Conservation (phyloP, 1,284 basidiomycete species). For the Schizophyllum commune region DNA sequence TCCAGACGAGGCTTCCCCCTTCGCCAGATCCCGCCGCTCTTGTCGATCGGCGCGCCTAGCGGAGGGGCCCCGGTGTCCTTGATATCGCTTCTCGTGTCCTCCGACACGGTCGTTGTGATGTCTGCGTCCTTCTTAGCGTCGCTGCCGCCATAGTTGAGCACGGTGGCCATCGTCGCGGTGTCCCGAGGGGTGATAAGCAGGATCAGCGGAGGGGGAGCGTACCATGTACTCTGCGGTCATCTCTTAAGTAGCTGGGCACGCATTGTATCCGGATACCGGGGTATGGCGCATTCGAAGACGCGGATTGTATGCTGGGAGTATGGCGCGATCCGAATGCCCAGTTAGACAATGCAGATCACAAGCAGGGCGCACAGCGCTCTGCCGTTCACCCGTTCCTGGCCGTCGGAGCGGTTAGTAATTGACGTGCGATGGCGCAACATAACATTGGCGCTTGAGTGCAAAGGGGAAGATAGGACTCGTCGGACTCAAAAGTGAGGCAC, state of each 20-base stretch:
- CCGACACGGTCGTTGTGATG: slow-evolving; percentile 15
- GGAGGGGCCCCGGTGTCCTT: slow-evolving; percentile 12
- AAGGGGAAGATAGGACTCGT: not conserved
- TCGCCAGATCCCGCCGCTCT: slow-evolving; percentile 17
- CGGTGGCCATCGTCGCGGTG: not conserved
- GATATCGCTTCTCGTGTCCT: not conserved
- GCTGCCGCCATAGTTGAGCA: not conserved
- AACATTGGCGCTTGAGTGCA: not conserved
- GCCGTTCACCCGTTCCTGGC: not conserved
- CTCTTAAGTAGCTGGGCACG: not conserved
- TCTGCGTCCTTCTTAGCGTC: not conserved
- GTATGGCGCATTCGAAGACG: not conserved
- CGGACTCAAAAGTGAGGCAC: not conserved
- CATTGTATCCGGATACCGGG: not conserved
- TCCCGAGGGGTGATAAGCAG: not conserved
- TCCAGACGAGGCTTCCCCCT: slow-evolving; percentile 20
- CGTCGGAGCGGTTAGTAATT: not conserved
- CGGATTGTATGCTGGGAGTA: not conserved
- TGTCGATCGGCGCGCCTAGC: slow-evolving; percentile 20
- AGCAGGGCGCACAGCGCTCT: not conserved
- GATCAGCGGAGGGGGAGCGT: not conserved
- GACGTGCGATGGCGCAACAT: not conserved
- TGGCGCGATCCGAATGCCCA: not conserved
- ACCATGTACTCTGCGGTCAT: not conserved
- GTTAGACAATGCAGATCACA: not conserved